Conservation (phyloP, 2,329 filamentous ascomycete genomes). For the Microthyrium microscopicum region DNA sequence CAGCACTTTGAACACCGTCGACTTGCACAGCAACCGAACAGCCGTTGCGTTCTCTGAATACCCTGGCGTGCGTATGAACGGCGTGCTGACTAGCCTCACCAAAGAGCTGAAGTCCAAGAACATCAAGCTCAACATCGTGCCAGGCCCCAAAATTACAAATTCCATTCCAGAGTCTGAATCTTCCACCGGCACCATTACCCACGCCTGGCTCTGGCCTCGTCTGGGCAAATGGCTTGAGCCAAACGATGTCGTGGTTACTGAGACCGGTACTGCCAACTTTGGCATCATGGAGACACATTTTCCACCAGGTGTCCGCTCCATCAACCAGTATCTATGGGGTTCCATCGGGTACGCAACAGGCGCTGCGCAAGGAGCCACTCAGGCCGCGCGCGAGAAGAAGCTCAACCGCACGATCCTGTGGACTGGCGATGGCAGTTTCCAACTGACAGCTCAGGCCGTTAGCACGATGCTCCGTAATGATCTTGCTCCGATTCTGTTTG, state of each 20-base stretch:
- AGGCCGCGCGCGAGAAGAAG: constrained; percentile 52
- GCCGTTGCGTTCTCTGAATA: constrained; percentile 66
- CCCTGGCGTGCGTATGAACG: constrained; percentile 59
- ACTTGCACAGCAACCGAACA: constrained; percentile 60
- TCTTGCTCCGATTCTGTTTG: constrained; percentile 64
- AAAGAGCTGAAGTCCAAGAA: constrained; percentile 29
- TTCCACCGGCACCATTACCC: constrained; percentile 36
- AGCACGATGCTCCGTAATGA: constrained; percentile 66
- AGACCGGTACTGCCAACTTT: constrained; percentile 78
- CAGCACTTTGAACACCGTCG: constrained; percentile 60
- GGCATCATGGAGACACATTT: constrained; percentile 77
- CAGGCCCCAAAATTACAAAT: constrained; percentile 33
- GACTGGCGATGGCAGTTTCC: constrained; percentile 77
- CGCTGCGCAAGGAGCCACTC: constrained; percentile 49
- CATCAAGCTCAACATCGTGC: constrained; percentile 36
- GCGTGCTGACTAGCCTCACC: constrained; percentile 57
- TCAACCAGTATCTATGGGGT: constrained; percentile 63
- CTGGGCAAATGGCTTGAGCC: constrained; percentile 55
- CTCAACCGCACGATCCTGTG: constrained; percentile 58
- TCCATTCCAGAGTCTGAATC: constrained; percentile 25
- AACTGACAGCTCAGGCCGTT: constrained; percentile 70
- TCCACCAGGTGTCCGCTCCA: constrained; percentile 57
- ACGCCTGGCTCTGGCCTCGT: constrained; percentile 62
- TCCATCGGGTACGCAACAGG: constrained; percentile 50
- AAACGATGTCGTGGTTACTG: constrained; percentile 66